phyloP scores from a whole-genome alignment of 2,329 filamentous ascomycete species.

The Pseudogymnoascus sp. region DNA sequence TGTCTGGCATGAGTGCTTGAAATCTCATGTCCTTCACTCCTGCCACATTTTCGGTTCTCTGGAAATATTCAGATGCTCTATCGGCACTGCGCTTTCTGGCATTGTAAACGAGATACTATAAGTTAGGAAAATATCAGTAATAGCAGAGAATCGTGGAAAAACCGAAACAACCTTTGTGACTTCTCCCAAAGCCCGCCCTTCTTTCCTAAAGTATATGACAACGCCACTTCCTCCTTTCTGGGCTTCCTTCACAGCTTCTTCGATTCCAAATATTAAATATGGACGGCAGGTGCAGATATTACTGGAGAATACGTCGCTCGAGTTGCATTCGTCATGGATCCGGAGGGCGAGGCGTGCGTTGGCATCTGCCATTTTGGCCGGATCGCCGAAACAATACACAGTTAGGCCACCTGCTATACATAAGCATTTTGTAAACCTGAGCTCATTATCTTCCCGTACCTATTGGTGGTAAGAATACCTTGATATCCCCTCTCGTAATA shows the following conservation, averaged over 20 bases:
- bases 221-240: conserved; percentile 90
- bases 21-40: conserved; percentile 97
- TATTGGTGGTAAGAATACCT: conserved; percentile 91
- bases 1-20: conserved; percentile 96
- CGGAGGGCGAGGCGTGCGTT: conserved; percentile 73
- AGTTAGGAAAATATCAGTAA: conserved; percentile 19
- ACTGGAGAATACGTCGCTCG: conserved; percentile 93
- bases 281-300: conserved; percentile 97
- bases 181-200: conserved; percentile 88
- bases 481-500: conserved; percentile 90
- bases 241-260: conserved; percentile 94
- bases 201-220: conserved; percentile 98
- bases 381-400: conserved; percentile 94
- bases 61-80: conserved; percentile 86
- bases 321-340: conserved; percentile 85
- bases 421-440: conserved; percentile 17
- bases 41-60: conserved; percentile 95
- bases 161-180: conserved; percentile 72
- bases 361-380: conserved; percentile 85
- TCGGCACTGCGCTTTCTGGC: conserved; percentile 72
- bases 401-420: conserved; percentile 62
- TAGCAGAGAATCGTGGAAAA: neutral
- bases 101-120: conserved; percentile 56
- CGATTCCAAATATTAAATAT: conserved; percentile 93
- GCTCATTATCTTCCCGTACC: conserved; percentile 37